Evolutionary conservation across 257 asterid species (phyloP).

Genomic region (Cinchona pubescens): DNA sequence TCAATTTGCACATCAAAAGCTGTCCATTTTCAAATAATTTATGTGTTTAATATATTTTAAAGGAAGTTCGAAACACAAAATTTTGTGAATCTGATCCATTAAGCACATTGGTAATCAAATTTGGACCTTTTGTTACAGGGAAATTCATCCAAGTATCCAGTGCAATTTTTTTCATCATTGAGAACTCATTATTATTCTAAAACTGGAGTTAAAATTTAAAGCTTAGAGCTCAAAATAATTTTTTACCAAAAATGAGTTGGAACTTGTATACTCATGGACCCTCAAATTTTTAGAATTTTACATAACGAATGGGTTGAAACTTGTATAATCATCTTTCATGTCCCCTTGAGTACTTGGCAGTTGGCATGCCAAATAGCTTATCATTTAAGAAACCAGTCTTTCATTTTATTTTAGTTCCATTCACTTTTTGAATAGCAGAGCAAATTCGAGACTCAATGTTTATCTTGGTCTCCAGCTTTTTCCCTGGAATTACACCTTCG

Average conservation of each 20-base stretch:
- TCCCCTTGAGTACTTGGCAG: not conserved
- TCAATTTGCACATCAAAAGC: too few relatives aligned
- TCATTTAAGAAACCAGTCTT: not conserved
- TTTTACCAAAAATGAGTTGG: too few relatives aligned
- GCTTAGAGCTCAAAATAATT: not conserved
- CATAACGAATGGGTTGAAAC: not conserved
- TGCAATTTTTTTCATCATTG: not conserved
- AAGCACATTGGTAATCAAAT: not conserved
- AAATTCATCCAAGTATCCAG: not conserved
- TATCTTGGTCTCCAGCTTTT: not conserved
- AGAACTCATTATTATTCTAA: not conserved
- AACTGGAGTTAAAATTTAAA: not conserved
- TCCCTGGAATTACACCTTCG: not conserved
- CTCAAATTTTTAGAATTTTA: not conserved
- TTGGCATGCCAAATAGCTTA: not conserved
- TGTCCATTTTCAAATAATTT: not conserved
- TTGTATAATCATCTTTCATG: not conserved
- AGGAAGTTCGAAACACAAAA: not conserved
- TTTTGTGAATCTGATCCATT: not conserved
- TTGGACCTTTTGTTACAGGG: not conserved
- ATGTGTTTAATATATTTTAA: too few relatives aligned
- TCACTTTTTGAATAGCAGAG: too few relatives aligned
- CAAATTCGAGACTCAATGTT: not conserved
- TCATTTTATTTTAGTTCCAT: too few relatives aligned
- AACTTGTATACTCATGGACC: too few relatives aligned